These are phyloP conservation scores for Boletus sp. DNA, from an alignment of 1,284 basidiomycete genomes.

Conservation along the genomic window DNA sequence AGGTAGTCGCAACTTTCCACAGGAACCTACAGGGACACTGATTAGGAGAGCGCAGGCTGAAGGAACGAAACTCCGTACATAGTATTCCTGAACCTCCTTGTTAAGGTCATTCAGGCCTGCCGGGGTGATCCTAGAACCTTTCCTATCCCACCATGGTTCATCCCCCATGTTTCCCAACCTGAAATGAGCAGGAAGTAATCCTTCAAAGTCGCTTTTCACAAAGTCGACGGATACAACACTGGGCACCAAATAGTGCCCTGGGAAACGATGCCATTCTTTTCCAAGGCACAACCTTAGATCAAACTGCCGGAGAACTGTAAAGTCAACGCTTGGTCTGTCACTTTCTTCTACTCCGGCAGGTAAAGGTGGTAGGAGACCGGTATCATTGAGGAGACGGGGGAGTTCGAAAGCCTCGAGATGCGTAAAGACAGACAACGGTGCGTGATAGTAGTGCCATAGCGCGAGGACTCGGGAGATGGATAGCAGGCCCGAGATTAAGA, in stretches of 20 bases:
- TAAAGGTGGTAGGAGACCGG: constrained; percentile 55
- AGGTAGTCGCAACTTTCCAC: constrained; percentile 79
- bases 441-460: constrained; percentile 86
- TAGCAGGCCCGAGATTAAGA: constrained; percentile 62
- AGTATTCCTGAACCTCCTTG: constrained; percentile 71
- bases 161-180: constrained; percentile 26
- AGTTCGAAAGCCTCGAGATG: constrained; percentile 78
- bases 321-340: constrained; percentile 62
- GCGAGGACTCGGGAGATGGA: constrained; percentile 80
- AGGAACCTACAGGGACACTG: constrained; percentile 51
- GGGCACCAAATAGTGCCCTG: constrained; percentile 86
- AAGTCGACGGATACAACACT: constrained; percentile 80
- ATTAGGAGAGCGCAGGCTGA: constrained; percentile 4
- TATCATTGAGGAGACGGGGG: constrained; percentile 73
- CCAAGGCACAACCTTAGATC: constrained; percentile 83
- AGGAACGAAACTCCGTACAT: constrained; percentile 54
- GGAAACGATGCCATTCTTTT: constrained; percentile 97
- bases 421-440: constrained; percentile 74
- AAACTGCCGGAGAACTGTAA: constrained; percentile 66
- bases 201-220: constrained; percentile 86
- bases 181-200: constrained; percentile 87
- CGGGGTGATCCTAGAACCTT: constrained; percentile 63
- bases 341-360: constrained; percentile 42
- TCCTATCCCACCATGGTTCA: constrained; percentile 56
- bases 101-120: constrained; percentile 86